These are phyloP conservation scores for Luffa aegyptiaca DNA, from an alignment of 306 rosid genomes.

Conservation along the genomic window DNA sequence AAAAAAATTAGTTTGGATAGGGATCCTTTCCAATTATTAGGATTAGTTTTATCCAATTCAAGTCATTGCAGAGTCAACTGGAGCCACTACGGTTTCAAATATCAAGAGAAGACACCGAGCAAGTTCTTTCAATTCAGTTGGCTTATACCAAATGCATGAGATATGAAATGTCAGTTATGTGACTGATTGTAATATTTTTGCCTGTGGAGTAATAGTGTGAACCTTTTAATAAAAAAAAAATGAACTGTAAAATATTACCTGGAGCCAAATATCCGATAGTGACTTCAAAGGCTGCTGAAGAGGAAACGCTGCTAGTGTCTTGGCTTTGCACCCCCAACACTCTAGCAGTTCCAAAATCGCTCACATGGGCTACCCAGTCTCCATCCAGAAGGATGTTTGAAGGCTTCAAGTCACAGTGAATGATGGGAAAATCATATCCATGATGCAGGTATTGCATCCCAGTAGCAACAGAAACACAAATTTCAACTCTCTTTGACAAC, in stretches of 20 bases:
- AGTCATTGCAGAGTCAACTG: neutral
- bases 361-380: conserved; percentile 75
- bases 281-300: conserved; percentile 60
- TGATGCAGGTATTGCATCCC: conserved; percentile 78
- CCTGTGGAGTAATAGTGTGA: neutral
- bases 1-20: neutral
- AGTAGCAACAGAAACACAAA: conserved; percentile 50
- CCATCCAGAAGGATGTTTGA: conserved; percentile 68
- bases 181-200: neutral
- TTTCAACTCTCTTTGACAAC: conserved; percentile 39
- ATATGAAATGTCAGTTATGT: neutral
- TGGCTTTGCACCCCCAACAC: conserved; percentile 67
- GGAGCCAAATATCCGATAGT: conserved; percentile 86
- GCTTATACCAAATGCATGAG: neutral
- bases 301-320: conserved; percentile 40
- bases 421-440: conserved; percentile 64
- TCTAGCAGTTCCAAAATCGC: conserved; percentile 90
- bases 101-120: neutral
- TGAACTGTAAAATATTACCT: conserved; percentile 33
- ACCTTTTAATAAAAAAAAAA: neutral
- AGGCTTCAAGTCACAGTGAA: conserved; percentile 83
- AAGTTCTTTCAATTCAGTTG: neutral
- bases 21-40: neutral
- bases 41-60: neutral
- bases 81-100: neutral